Conservation (phyloP, 2,329 filamentous ascomycete species). For the Graphilbum ipis-grandicollis region DNA sequence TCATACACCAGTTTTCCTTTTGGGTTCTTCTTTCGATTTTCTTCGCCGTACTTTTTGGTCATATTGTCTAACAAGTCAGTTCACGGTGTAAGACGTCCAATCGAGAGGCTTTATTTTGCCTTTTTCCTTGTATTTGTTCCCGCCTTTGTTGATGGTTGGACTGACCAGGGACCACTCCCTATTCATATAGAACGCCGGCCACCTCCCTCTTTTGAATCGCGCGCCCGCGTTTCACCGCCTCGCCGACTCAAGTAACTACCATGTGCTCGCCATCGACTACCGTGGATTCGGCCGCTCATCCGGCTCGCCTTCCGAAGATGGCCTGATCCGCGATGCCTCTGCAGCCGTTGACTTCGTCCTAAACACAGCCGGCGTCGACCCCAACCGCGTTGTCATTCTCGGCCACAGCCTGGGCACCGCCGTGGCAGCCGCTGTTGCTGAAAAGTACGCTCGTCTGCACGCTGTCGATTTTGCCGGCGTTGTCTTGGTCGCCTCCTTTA, state of each 20-base stretch:
- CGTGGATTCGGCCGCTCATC: conserved; percentile 72
- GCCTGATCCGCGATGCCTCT: conserved; percentile 63
- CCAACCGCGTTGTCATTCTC: conserved; percentile 59
- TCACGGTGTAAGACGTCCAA: conserved; percentile 35
- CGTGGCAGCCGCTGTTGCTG: conserved; percentile 56
- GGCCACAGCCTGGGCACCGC: conserved; percentile 85
- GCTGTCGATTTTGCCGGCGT: conserved; percentile 60
- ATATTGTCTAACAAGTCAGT: conserved; percentile 22
- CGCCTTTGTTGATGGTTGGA: no score
- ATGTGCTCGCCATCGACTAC: conserved; percentile 82
- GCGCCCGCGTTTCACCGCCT: conserved; percentile 64
- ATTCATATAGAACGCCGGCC: conserved; percentile 85
- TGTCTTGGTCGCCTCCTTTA: conserved; percentile 66
- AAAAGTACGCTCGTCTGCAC: conserved; percentile 41
- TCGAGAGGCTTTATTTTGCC: not conserved
- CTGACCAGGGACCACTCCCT: conserved; percentile 5
- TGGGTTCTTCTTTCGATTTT: no score
- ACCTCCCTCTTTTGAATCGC: conserved; percentile 62
- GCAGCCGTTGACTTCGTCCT: conserved; percentile 59
- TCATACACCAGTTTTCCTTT: not conserved
- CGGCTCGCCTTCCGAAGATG: conserved; percentile 63
- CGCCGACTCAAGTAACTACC: conserved; percentile 54
- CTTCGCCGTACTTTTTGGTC: no score
- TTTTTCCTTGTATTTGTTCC: no score
- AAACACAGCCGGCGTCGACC: conserved; percentile 41